phyloP scores from a whole-genome alignment of 495 filamentous ascomycete species.

The Evansstolkia leycettana region DNA sequence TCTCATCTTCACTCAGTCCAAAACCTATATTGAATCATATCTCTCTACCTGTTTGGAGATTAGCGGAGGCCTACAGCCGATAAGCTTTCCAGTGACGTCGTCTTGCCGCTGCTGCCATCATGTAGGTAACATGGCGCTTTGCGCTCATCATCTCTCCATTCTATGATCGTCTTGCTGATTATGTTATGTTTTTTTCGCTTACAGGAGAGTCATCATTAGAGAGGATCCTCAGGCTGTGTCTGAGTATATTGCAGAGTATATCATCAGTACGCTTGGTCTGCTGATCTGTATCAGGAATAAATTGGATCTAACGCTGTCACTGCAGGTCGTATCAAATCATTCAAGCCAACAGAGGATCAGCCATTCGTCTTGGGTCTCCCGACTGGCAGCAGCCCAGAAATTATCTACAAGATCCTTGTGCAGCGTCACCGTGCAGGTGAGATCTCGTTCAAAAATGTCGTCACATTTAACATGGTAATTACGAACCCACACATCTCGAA shows the following conservation, averaged over 20 bases:
- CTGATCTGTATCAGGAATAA: background rate
- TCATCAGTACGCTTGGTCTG: conserved; percentile 44
- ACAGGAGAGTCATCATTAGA: conserved; percentile 76
- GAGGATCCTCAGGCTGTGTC: conserved; percentile 54
- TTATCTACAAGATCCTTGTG: conserved; percentile 67
- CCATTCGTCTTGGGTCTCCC: conserved; percentile 79
- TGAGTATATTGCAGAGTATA: conserved; percentile 70
- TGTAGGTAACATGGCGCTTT: conserved; percentile 8
- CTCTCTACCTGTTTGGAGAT: no score
- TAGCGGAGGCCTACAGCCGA: no score
- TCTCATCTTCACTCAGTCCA: no score
- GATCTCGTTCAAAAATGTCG: conserved; percentile 76
- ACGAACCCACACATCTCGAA: no score
- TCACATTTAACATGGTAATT: conserved; percentile 85
- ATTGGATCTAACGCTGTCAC: conserved; percentile 2
- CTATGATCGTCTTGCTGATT: no score
- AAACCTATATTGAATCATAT: no score
- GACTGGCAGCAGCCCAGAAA: conserved; percentile 67
- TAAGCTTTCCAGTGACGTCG: conserved; percentile 10
- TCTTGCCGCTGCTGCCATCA: conserved; percentile 7
- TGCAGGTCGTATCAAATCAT: conserved; percentile 52
- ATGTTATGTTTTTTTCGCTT: conserved; percentile 5
- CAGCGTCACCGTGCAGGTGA: conserved; percentile 63
- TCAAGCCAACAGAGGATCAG: conserved; percentile 52
- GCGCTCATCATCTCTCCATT: no score